These are phyloP conservation scores for Spiraea crenata DNA, from an alignment of 331 rosid genomes.

Conservation along the genomic window DNA sequence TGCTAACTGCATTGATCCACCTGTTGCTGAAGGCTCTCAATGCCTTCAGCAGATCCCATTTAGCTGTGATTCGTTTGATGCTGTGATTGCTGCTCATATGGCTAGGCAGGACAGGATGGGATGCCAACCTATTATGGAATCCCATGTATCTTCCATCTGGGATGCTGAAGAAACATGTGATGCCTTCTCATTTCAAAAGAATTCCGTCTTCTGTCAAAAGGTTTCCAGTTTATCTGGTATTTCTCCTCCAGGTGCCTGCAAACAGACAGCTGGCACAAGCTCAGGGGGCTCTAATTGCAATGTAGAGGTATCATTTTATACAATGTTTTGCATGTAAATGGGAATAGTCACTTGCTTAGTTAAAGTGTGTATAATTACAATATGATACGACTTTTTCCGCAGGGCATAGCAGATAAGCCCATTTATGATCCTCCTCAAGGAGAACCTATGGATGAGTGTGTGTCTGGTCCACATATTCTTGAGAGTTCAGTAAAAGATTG, in stretches of 20 bases:
- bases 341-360: constrained; percentile 28
- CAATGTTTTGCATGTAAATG: constrained; percentile 6
- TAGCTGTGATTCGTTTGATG: constrained; percentile 96
- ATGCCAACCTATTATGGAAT: constrained; percentile 47
- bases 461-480: constrained; percentile 47
- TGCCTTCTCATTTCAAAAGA: constrained; percentile 76
- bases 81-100: constrained; percentile 97
- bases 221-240: constrained; percentile 41
- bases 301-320: constrained; percentile 56
- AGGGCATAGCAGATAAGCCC: constrained; percentile 55
- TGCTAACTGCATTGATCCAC: constrained; percentile 44
- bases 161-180: constrained; percentile 98
- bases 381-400: constrained; percentile 25
- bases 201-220: constrained; percentile 30
- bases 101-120: constrained; percentile 65
- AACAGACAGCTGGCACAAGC: constrained; percentile 43
- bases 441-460: constrained; percentile 51
- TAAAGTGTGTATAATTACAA: constrained; percentile 5
- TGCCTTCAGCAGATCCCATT: constrained; percentile 75
- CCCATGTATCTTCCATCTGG: constrained; percentile 80
- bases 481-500: constrained; percentile 59
- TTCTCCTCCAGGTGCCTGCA: constrained; percentile 36
- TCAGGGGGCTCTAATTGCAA: constrained; percentile 34
- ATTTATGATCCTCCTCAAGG: constrained; percentile 45
- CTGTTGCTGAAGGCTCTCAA: constrained; percentile 45